Base-by-base conservation (phyloP, 768 basidiomycete species). In the Hysterangium stoloniferum region DNA sequence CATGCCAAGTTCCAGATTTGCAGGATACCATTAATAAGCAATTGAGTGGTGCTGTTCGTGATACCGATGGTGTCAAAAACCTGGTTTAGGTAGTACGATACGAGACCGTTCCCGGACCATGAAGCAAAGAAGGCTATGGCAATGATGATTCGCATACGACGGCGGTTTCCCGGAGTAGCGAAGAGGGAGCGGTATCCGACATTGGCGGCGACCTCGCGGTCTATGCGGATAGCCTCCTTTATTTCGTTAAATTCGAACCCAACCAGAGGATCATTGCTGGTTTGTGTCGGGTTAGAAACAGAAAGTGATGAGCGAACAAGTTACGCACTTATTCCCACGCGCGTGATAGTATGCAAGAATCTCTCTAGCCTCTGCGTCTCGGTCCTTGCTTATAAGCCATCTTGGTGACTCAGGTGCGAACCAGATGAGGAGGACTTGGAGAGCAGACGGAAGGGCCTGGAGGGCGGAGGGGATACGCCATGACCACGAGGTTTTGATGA, bases 381-480 rank as follows among this genome's bases (percentile, higher is more conserved):
- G 76, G 20, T 88, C 88, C 64, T 85, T 86, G 66, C 71, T 79
- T 60, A 92, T 62, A 56, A 92, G 68, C 77, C 75, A 94, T 74
- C 89, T 80, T 41, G 92, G 92, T 1, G 84, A 86, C 64, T 94
- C 91, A 31, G 89, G 89, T 8, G 70, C 73, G 65, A 86, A 81
- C 63, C 73, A 78, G 57, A 92, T 67, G 33, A 92, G 63, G 56
- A 57, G 45, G 48, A 92, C 61, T 62, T 91, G 86, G 42, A 83
- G 48, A 52, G 84, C 52, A 3, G 87, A 80, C 2, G 86, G 86
- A 37, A 82, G 60, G 45, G 67, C 82, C 67, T 93, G 86, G 17
- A 88, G 70, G 28, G 77, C 62, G 13, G 86, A 87, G 17, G 88
- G 87, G 46, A 88, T 71, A 59, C 92, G 83, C 89, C 90, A 93